Evolutionary conservation across 164 flowering plant species (phyloP).

Genomic region (Macadamia tetraphylla): DNA sequence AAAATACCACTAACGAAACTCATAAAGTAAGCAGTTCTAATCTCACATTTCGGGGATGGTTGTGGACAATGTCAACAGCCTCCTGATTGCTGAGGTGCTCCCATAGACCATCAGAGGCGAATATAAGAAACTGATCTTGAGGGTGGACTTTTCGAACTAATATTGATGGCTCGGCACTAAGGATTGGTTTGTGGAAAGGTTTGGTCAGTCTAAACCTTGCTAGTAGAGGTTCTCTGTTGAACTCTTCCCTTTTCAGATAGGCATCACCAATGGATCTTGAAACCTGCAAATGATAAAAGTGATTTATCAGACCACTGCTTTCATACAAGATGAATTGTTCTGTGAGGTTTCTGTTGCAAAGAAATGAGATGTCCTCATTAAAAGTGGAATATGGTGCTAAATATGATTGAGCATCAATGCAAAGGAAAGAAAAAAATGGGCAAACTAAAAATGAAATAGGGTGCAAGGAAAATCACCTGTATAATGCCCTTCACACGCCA

Average conservation of each 20-base stretch:
- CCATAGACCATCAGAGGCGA: conserved; percentile 95
- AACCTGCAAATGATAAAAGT: conserved; percentile 35
- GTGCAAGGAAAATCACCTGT: conserved; percentile 45
- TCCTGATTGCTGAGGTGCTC: conserved; percentile 91
- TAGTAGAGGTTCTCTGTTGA: conserved; percentile 69
- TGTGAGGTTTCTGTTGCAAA: too few species aligned
- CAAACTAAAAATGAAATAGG: background rate
- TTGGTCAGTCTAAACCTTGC: conserved; percentile 64
- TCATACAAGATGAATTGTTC: too few species aligned
- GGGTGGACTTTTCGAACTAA: conserved; percentile 52
- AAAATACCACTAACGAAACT: background rate
- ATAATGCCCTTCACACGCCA: conserved; percentile 98
- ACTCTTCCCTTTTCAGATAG: conserved; percentile 72
- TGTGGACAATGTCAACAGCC: conserved; percentile 76
- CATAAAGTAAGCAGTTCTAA: background rate
- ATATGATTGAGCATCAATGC: too few species aligned
- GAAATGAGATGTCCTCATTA: too few species aligned
- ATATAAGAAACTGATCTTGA: conserved; percentile 71
- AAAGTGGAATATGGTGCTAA: too few species aligned
- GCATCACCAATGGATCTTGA: conserved; percentile 97
- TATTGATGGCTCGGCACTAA: conserved; percentile 72
- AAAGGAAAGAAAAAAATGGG: too few species aligned
- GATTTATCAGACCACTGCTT: too few species aligned
- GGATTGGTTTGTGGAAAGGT: conserved; percentile 65
- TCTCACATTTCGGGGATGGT: conserved; percentile 63